A percentile compares a stretch with the other conserved stretches of the same genome.
phyloP scores from a whole-genome alignment of 139 green algal species.

The Volvox africanus region DNA sequence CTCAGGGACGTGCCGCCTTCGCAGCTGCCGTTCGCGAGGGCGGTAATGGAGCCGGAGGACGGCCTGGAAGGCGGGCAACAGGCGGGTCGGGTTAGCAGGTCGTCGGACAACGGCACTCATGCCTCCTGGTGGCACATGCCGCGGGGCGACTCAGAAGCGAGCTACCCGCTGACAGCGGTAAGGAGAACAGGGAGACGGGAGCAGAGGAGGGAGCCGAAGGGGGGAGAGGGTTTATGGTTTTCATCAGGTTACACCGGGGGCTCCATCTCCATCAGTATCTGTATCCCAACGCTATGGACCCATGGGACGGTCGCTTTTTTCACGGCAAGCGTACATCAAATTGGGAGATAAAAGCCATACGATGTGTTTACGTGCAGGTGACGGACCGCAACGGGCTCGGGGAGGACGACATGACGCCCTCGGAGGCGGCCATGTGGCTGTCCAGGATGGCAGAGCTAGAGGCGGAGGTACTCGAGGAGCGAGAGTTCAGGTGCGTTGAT shows the following conservation, averaged over 20 bases:
- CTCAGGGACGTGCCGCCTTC: slow-evolving; percentile 24
- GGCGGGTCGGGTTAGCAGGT: not conserved
- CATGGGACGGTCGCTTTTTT: too few species aligned
- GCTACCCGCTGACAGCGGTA: slow-evolving; percentile 41
- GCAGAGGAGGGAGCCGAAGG: too few species aligned
- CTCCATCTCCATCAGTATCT: too few species aligned
- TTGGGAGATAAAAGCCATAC: too few species aligned
- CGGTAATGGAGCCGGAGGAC: not conserved
- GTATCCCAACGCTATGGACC: too few species aligned
- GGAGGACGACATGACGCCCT: slow-evolving; percentile 14
- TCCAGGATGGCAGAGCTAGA: slow-evolving; percentile 13
- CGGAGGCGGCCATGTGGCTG: slow-evolving; percentile 35
- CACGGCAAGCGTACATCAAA: too few species aligned
- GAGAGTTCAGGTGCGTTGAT: slow-evolving; percentile 4
- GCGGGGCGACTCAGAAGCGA: slow-evolving; percentile 2
- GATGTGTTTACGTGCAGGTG: not conserved
- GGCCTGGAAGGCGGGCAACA: not conserved
- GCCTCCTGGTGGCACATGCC: slow-evolving; percentile 27
- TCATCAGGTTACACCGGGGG: too few species aligned
- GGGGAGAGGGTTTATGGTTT: too few species aligned
- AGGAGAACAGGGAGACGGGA: not conserved
- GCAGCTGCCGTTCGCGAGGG: slow-evolving; percentile 14
- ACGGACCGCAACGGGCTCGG: slow-evolving; percentile 9
- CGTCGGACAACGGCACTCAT: slow-evolving; percentile 16
- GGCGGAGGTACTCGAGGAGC: slow-evolving; percentile 24